Base-by-base conservation (phyloP, 768 basidiomycete genomes). In the Harrya chromipes region DNA sequence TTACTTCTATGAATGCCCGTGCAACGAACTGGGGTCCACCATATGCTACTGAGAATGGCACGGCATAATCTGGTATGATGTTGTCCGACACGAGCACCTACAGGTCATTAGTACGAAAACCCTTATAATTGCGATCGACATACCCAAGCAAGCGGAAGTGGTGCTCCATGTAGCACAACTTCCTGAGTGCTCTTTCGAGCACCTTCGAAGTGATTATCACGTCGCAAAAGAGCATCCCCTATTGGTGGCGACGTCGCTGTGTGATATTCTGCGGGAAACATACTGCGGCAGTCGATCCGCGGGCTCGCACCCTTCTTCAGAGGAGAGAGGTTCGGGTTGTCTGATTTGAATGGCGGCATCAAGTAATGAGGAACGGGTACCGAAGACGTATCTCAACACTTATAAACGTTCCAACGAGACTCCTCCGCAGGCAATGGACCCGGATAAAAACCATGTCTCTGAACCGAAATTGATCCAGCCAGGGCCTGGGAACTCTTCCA, bases 111-210 rank as follows among this genome's bases (percentile, higher is more conserved):
- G 35, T 20, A 36, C 29, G 41, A 17, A 33, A 20, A 27, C 33
- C 2, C 8, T 7, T 19, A 23, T n/a, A 10, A 24, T 14, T 7
- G 11, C 4, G 14, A 20, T 33, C 9, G 37, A 49, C 64, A 19
- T 37, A 68, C 64, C 64, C 64, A 65, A 19, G 40, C 39, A 11
- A 65, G 58, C 6, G 64, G 64, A 39, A 65, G 58, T 19, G 64
- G 66, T 40, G 56, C 55, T 23, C 66, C 65, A 26, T 52, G 49
- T 16, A 46, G 37, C 14, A 35, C 11, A 24, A 63, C 27, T 40
- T 56, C 45, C 24, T 37, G 53, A 1, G 62, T 57, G 17, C 51
- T 46, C 27, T 47, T 50, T 21, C 34, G 47, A 2, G 46, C 45
- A 19, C 21, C 14, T 34, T 57, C 46, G 2, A 52, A 17, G 16